Evolutionary conservation across 805 yeast species (phyloP), one percentile per base, ranked within the genome.

Genomic region (Spathaspora girioi): DNA sequence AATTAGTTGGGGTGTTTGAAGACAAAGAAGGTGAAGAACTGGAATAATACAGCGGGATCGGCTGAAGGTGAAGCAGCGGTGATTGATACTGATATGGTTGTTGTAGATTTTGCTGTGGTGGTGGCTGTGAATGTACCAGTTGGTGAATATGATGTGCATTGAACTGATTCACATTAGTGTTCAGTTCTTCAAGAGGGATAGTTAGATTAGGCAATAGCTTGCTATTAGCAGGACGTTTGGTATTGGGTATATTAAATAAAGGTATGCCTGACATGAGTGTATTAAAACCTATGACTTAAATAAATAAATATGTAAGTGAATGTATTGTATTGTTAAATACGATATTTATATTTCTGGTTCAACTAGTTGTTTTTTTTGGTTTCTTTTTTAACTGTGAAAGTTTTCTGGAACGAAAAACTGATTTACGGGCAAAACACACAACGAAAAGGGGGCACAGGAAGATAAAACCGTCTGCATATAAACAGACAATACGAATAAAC

Each of bases 161-260:
- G 47, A 18, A 44, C 51, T 44, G 45, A 50, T 29, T 7, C 6
- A 42, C 31, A 20, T 29, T 45, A n/a, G 20, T 35, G 8, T 5
- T 20, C 11, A 15, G 15, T 2, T 43, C 46, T 17, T 27, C 19
- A 43, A 62, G 58, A 11, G 75, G 73, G 45, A 69, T 67, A 48
- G 58, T 60, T 26, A 68, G 62, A 56, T 54, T 66, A 26, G 61
- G 54, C 43, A 58, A 46, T 11, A 35, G 8, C 43, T 55, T 63
- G 45, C 48, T 52, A 29, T 55, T 58, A 50, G 59, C 57, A 45
- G 50, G 56, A 45, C 63, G 57, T 51, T 61, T 62, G 40, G 64
- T 58, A 43, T 64, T 65, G 51, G 75, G 75, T 41, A 70, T 58
- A 55, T 69, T 69, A 56, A 70, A 71, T 53, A 69, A 56, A 32